Percentiles rank a stretch among this genome's conserved stretches.
Conservation (phyloP, 2,329 filamentous ascomycete genomes). For the Trichothecium roseum region DNA sequence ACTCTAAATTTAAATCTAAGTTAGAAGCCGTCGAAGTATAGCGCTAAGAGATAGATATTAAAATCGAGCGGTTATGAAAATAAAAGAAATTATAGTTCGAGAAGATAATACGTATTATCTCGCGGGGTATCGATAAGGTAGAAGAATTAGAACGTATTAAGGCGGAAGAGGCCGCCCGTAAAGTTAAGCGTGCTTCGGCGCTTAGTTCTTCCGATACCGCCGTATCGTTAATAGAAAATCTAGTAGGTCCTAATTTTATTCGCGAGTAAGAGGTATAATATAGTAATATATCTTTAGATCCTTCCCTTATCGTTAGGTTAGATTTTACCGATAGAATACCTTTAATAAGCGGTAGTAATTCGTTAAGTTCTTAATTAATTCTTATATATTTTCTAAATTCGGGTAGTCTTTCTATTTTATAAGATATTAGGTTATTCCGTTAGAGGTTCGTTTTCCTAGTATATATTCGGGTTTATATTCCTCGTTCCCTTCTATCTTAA, state of each 20-base stretch:
- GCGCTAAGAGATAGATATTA: background rate
- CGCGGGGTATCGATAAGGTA: conserved; percentile 2
- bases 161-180: background rate
- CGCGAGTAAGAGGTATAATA: background rate
- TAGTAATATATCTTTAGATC: background rate
- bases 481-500: no score
- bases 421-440: no score
- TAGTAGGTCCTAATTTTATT: background rate
- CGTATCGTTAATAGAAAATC: background rate
- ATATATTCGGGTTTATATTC: no score
- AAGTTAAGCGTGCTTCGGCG: background rate
- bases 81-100: conserved; percentile 4
- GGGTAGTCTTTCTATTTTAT: no score
- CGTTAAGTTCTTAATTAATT: conserved; percentile 8
- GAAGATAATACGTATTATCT: conserved; percentile 2
- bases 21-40: no score
- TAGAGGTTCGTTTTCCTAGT: no score
- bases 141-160: conserved; percentile 4
- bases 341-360: conserved; percentile 3
- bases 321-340: conserved; percentile 4
- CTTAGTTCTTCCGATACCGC: background rate
- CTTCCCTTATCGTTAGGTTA: background rate
- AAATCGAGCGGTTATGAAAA: background rate
- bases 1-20: no score
- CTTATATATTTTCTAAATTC: conserved; percentile 13